Conservation (phyloP, 2,329 filamentous ascomycete species). For the Ophiostoma montium region DNA sequence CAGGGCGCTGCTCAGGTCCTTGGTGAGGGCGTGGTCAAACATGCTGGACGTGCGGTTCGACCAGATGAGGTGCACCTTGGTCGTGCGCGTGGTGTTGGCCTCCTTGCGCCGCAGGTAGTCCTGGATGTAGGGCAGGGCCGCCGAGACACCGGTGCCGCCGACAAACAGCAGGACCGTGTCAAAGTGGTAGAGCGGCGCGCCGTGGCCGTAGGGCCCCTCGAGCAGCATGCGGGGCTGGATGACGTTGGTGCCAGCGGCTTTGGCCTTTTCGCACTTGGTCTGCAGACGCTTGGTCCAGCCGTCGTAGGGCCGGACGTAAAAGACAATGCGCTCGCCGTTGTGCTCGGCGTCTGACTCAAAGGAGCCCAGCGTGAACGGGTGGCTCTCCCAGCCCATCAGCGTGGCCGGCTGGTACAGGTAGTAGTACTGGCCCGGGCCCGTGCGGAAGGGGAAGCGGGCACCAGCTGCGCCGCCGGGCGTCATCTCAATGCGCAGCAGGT, state of each 20-base stretch:
- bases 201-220: slow-evolving; percentile 14
- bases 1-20: slow-evolving; percentile 1
- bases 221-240: slow-evolving; percentile 7
- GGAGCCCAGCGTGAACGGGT: slow-evolving; percentile 32
- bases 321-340: slow-evolving; percentile 8
- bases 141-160: slow-evolving; percentile 14
- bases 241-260: not conserved
- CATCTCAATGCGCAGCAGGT: slow-evolving; percentile 10
- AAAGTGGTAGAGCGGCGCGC: slow-evolving; percentile 10
- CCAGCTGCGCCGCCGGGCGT: slow-evolving; percentile 2
- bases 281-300: slow-evolving; percentile 13
- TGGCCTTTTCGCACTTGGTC: slow-evolving; percentile 6
- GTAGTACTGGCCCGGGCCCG: slow-evolving; percentile 29
- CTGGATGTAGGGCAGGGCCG: slow-evolving; percentile 10
- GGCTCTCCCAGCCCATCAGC: slow-evolving; percentile 31
- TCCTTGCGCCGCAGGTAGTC: slow-evolving; percentile 10
- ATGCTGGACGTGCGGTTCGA: slow-evolving; percentile 9
- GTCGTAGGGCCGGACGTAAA: slow-evolving; percentile 12
- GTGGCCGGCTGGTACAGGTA: slow-evolving; percentile 30
- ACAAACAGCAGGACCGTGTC: slow-evolving; percentile 13
- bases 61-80: slow-evolving; percentile 11
- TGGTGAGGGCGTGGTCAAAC: slow-evolving; percentile 5
- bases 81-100: slow-evolving; percentile 9
- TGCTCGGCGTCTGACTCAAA: not conserved
- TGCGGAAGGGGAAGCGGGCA: slow-evolving; percentile 9